Conservation (phyloP, 768 basidiomycete genomes). For the Kwoniella dejecticola region DNA sequence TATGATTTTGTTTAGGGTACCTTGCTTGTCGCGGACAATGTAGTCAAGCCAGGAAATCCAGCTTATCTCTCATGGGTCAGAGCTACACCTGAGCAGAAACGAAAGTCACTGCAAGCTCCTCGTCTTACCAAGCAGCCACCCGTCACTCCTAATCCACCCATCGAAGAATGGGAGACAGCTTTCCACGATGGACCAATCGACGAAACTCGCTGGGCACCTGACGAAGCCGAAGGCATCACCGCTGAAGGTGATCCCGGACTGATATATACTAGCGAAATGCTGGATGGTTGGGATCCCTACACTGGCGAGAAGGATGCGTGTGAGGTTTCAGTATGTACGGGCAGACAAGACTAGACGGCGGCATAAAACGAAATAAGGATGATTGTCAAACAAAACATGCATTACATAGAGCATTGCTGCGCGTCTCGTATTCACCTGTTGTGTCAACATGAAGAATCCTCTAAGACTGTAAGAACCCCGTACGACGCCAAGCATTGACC, state of each 20-base stretch:
- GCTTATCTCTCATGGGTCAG: constrained; percentile 53
- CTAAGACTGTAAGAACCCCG: constrained; percentile 50
- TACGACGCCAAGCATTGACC: constrained; percentile 58
- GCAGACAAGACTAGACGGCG: constrained; percentile 29
- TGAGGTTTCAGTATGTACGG: constrained; percentile 48
- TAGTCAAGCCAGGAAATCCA: constrained; percentile 55
- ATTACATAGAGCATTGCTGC: neutral
- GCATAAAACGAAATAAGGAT: neutral
- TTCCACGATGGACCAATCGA: constrained; percentile 49
- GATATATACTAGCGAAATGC: constrained; percentile 47
- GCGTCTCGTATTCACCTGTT: neutral
- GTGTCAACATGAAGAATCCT: neutral
- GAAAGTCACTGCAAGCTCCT: constrained; percentile 23
- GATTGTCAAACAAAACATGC: neutral
- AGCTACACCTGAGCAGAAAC: constrained; percentile 44
- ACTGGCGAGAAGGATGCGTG: constrained; percentile 53
- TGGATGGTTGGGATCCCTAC: constrained; percentile 52
- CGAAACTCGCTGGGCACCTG: constrained; percentile 48
- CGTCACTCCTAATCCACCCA: constrained; percentile 39
- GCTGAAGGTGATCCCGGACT: constrained; percentile 45
- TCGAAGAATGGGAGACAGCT: constrained; percentile 44
- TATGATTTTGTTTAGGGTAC: constrained; percentile 38
- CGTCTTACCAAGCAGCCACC: constrained; percentile 33
- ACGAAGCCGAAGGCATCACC: constrained; percentile 45
- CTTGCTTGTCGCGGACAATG: constrained; percentile 53